Base-by-base conservation (phyloP, 1,139 yeast genomes). In the Yamadazyma trypodendri region DNA sequence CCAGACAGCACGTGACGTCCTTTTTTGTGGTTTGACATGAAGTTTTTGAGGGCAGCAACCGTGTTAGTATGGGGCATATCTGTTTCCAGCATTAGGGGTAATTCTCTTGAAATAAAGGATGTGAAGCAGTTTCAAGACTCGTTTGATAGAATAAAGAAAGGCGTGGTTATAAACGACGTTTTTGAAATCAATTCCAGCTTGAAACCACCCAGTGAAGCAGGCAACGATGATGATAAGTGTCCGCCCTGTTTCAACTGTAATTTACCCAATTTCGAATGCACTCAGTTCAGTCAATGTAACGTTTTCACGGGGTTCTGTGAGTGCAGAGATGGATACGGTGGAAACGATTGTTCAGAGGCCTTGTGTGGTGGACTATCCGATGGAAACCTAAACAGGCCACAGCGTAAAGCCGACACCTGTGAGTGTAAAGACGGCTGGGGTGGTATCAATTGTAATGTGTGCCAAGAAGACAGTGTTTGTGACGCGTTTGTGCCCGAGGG, bases 221-320 rank as follows among this genome's bases (percentile, higher is more conserved):
- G 32, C 3, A 40, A 35, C n/a, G 53, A 41, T 10, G 49, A 49
- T n/a, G 83, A 68, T 16, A 62, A 72, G 38, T 84, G 92, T 50
- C 92, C 94, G 0, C 94, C 92, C 0, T 83, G 96, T 55, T 92
- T 92, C 75, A 92, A 92, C 60, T 92, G 98, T 65, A 84, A 88
- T 70, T 72, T 89, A 12, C 96, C 97, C 8, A 85, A 89, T 45
- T 89, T 87, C 54, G 84, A 81, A 46, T 92, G 98, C 61, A 80
- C 86, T 40, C 98, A 92, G 54, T 92, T 83, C 56, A 89, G 96
- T 21, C 65, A 63, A 20, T 92, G 98, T 66, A 87, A 92, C 56
- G 76, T 84, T 31, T 87, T 72, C 60, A 85, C 94, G 2, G 98
- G 98, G 1, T 75, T 81, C 57, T 92, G 98, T 65, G 95, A 86